Percentiles rank a stretch among this genome's conserved stretches.
These are phyloP conservation scores for Geranium brycei DNA, from an alignment of 345 rosid species.

Conservation along the genomic window DNA sequence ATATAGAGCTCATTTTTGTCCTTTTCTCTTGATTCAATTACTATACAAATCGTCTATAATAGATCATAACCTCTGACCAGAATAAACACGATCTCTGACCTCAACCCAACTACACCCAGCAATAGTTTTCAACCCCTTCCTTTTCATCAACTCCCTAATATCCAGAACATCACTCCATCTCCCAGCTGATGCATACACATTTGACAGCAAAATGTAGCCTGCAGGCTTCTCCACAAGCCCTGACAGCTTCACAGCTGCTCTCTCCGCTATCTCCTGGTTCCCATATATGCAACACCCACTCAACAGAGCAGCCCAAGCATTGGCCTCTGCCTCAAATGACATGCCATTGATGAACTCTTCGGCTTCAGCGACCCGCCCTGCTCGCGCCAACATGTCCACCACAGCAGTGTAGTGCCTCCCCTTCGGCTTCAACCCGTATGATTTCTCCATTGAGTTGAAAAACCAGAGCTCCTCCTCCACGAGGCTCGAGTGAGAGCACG, in stretches of 20 bases:
- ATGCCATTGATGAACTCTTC: conserved; percentile 37
- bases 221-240: conserved; percentile 23
- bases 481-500: conserved; percentile 44
- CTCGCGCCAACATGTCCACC: conserved; percentile 49
- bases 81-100: conserved; percentile 26
- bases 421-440: conserved; percentile 28
- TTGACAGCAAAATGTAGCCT: conserved; percentile 37
- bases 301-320: conserved; percentile 38
- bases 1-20: no score
- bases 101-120: conserved; percentile 50
- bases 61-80: neutral
- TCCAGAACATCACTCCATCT: conserved; percentile 38
- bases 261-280: conserved; percentile 36
- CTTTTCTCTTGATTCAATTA: no score
- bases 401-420: conserved; percentile 38
- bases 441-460: conserved; percentile 30
- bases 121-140: conserved; percentile 38
- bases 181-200: conserved; percentile 48
- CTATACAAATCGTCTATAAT: no score
- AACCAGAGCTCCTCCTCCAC: conserved; percentile 32
- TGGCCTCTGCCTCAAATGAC: conserved; percentile 34
- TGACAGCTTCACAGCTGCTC: conserved; percentile 29
- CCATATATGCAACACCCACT: conserved; percentile 38
- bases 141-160: conserved; percentile 37
- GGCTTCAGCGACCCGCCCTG: conserved; percentile 45